phyloP scores from a whole-genome alignment of 768 basidiomycete genomes.

The Tulasnella sp. region DNA sequence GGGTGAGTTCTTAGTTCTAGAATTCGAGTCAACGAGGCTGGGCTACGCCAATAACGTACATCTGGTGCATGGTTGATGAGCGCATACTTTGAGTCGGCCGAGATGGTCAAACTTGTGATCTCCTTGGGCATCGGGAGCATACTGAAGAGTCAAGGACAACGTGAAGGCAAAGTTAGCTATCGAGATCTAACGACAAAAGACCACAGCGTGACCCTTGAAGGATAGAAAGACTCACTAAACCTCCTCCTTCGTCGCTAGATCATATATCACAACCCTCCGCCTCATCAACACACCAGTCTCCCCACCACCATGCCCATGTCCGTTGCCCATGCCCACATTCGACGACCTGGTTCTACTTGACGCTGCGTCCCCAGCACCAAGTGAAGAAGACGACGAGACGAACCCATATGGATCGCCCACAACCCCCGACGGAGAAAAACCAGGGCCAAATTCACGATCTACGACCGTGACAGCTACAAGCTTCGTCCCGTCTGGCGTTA shows the following conservation, averaged over 20 bases:
- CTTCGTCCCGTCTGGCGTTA: slow-evolving; percentile 74
- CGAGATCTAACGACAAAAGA: no score
- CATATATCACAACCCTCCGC: slow-evolving; percentile 61
- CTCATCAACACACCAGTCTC: slow-evolving; percentile 23
- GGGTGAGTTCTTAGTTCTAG: no score
- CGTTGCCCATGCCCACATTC: neutral
- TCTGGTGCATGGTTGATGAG: slow-evolving; percentile 81
- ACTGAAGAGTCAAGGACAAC: slow-evolving; percentile 19
- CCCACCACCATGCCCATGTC: neutral
- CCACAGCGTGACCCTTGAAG: no score
- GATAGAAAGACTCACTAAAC: slow-evolving; percentile 43
- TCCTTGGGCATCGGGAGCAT: slow-evolving; percentile 38
- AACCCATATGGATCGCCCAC: neutral
- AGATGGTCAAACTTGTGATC: slow-evolving; percentile 78
- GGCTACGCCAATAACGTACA: slow-evolving; percentile 52
- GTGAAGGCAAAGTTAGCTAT: no score
- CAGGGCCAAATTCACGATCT: neutral
- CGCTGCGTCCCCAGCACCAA: slow-evolving; percentile 4
- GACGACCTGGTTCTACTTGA: neutral
- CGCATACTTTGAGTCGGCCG: slow-evolving; percentile 74
- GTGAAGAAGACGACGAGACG: neutral
- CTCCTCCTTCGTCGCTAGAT: slow-evolving; percentile 53
- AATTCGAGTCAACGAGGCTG: no score
- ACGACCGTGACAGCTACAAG: slow-evolving; percentile 68
- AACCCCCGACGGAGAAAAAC: neutral